Evolutionary conservation across 1,139 yeast genomes (phyloP).

Genomic region (Tardiomyces digboiensis): DNA sequence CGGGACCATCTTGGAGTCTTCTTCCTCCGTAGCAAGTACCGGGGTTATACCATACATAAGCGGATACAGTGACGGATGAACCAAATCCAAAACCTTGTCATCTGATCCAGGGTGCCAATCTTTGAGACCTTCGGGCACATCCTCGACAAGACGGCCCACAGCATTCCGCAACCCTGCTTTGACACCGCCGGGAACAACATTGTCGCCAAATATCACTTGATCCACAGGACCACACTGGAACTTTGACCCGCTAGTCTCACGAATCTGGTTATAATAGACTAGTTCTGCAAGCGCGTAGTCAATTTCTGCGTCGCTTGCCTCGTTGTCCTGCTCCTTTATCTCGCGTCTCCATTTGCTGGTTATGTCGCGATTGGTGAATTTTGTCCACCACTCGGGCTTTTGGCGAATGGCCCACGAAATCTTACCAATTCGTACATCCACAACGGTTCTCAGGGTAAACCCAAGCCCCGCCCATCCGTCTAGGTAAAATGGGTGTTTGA

Average conservation of each 20-base stretch:
- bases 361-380: constrained; percentile 25
- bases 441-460: constrained; percentile 2
- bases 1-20: background rate
- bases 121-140: constrained; percentile 3
- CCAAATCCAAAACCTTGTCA: constrained; percentile 32
- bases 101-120: constrained; percentile 35
- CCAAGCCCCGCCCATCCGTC: background rate
- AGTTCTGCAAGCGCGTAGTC: constrained; percentile 13
- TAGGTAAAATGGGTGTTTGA: background rate
- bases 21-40: constrained; percentile 7
- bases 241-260: constrained; percentile 5
- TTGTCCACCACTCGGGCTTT: constrained; percentile 30
- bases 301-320: constrained; percentile 3
- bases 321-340: constrained; percentile 9
- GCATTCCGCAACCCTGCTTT: constrained; percentile 8
- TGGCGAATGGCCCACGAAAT: constrained; percentile 22
- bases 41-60: constrained; percentile 31
- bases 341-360: constrained; percentile 29
- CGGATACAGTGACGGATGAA: constrained; percentile 37
- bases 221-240: constrained; percentile 4
- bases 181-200: constrained; percentile 7
- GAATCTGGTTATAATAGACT: constrained; percentile 6
- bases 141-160: constrained; percentile 1
- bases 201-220: constrained; percentile 8
- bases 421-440: constrained; percentile 24